phyloP scores from a whole-genome alignment of 495 filamentous ascomycete genomes.

The Glonium stellatum region DNA sequence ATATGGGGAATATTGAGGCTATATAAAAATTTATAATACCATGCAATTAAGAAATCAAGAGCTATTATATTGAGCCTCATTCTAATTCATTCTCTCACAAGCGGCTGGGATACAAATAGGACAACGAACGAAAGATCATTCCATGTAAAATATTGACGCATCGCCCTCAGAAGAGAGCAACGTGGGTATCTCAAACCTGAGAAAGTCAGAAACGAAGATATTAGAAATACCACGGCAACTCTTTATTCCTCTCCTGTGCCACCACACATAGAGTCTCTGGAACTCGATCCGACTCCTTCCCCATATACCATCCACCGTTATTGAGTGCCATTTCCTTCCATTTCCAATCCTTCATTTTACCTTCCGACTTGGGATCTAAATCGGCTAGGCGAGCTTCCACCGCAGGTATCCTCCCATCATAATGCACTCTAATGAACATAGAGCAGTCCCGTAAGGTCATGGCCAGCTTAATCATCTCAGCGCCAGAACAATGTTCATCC shows the following conservation, averaged over 20 bases:
- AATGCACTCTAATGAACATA: slow-evolving; percentile 60
- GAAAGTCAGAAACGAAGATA: too few relatives aligned
- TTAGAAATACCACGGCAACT: background rate
- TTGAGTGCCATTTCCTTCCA: slow-evolving; percentile 55
- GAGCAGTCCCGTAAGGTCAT: slow-evolving; percentile 92
- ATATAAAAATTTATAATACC: too few relatives aligned
- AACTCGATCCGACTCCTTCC: slow-evolving; percentile 35
- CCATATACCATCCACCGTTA: slow-evolving; percentile 67
- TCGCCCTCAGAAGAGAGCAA: too few relatives aligned
- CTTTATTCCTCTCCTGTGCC: background rate
- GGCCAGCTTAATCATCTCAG: slow-evolving; percentile 41
- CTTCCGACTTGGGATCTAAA: slow-evolving; percentile 75
- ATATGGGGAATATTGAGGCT: too few relatives aligned
- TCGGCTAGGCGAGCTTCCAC: slow-evolving; percentile 78
- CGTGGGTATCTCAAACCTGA: too few relatives aligned
- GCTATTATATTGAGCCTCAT: too few relatives aligned
- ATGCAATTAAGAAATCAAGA: too few relatives aligned
- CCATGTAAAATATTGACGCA: too few relatives aligned
- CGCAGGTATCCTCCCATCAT: slow-evolving; percentile 29
- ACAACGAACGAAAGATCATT: too few relatives aligned
- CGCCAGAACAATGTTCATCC: background rate
- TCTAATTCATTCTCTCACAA: too few relatives aligned
- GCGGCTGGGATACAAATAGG: too few relatives aligned
- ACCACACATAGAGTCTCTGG: background rate
- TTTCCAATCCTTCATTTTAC: slow-evolving; percentile 69